Conservation (phyloP, 148 eudicot species). For the Chenopodium formosanum region DNA sequence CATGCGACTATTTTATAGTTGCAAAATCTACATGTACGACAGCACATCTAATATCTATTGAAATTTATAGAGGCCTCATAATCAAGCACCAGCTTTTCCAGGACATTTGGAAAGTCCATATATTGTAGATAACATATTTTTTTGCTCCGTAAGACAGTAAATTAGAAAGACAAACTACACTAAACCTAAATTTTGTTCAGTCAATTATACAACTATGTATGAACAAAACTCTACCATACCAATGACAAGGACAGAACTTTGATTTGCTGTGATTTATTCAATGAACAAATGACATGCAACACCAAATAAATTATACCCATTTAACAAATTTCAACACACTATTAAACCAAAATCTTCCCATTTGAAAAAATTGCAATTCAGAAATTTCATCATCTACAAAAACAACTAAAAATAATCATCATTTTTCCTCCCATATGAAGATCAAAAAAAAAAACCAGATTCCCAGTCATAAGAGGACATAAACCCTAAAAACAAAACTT, state of each 20-base stretch:
- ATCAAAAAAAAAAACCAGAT: neutral
- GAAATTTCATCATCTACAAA: neutral
- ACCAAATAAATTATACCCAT: neutral
- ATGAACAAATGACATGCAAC: neutral
- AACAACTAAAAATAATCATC: neutral
- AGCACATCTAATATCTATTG: neutral
- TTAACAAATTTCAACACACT: neutral
- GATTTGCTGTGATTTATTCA: neutral
- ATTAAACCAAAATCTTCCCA: neutral
- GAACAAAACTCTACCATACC: neutral
- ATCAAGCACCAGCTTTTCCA: neutral
- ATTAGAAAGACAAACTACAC: neutral
- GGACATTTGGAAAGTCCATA: neutral
- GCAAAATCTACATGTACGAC: neutral
- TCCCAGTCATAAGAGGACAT: neutral
- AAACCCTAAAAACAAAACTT: constrained; percentile 4
- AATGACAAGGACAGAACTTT: neutral
- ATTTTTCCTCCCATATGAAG: neutral
- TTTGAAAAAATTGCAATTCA: no score
- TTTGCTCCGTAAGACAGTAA: neutral
- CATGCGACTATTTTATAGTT: neutral
- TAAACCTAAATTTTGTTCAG: neutral
- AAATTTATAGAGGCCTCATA: neutral
- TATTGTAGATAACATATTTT: neutral
- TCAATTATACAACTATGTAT: no score